A percentile compares a stretch with the other conserved stretches of the same genome.
Evolutionary conservation across 176 grass and related monocot genomes (phyloP).

Genomic region (bread wheat (Triticum aestivum)): IWGSC_CS_RefSeq_v2.1 NC_057814.1:67821973-67822472

Average conservation of each 20-base stretch:
- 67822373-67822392: background rate
- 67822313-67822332: conserved; percentile 13
- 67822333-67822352: conserved; percentile 17
- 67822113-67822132: background rate
- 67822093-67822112: background rate
- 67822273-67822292: background rate
- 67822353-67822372: background rate
- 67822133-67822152: background rate
- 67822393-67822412: conserved; percentile 8
- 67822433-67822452: background rate
- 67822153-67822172: conserved; percentile 13
- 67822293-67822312: too few species aligned
- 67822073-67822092: conserved; percentile 16
- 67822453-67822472: conserved; percentile 18
- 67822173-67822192: background rate
- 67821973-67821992: too few species aligned
- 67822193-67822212: background rate
- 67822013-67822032: background rate
- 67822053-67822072: background rate
- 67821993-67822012: too few species aligned
- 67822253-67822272: background rate
- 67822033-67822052: background rate
- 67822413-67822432: background rate
- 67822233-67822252: background rate
- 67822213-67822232: background rate